Evolutionary conservation across 2,329 filamentous ascomycete genomes (phyloP).

Genomic region (Colletotrichum musae): DNA sequence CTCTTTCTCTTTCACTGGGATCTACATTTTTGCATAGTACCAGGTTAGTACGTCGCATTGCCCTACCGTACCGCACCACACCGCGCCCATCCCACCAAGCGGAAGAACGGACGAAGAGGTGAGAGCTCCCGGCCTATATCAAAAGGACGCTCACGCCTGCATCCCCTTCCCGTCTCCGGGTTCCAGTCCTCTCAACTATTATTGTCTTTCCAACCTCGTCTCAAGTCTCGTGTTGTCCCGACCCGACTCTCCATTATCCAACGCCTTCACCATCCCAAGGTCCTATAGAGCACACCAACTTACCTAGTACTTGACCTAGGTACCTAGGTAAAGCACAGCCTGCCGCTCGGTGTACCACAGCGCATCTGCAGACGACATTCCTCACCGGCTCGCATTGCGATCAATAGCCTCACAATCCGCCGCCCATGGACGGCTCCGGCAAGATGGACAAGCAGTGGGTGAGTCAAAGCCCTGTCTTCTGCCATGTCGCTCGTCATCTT

Average conservation of each 20-base stretch:
- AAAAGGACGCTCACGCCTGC: slow-evolving; percentile 37
- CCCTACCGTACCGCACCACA: too few relatives aligned
- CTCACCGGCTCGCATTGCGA: too few relatives aligned
- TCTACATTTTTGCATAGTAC: too few relatives aligned
- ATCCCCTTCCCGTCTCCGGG: background rate
- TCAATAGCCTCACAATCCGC: background rate
- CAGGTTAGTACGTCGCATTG: too few relatives aligned
- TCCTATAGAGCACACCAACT: too few relatives aligned
- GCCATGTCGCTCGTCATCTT: background rate
- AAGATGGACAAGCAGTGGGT: slow-evolving; percentile 65
- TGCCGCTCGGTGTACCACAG: too few relatives aligned
- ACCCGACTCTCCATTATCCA: too few relatives aligned
- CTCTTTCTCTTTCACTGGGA: background rate
- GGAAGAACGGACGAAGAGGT: slow-evolving; percentile 21
- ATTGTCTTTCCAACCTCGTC: background rate
- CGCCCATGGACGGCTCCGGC: slow-evolving; percentile 44
- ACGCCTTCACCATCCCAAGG: too few relatives aligned
- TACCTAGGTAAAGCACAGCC: too few relatives aligned
- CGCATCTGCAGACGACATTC: too few relatives aligned
- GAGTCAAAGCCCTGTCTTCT: slow-evolving; percentile 44
- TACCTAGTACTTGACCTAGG: too few relatives aligned
- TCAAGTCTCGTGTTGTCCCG: too few relatives aligned
- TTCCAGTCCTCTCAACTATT: slow-evolving; percentile 17
- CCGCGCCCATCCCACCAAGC: slow-evolving; percentile 28
- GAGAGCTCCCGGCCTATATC: slow-evolving; percentile 18